phyloP scores from a whole-genome alignment of 371 early-diverging fungal species.

The Mucor piriformis region DNA sequence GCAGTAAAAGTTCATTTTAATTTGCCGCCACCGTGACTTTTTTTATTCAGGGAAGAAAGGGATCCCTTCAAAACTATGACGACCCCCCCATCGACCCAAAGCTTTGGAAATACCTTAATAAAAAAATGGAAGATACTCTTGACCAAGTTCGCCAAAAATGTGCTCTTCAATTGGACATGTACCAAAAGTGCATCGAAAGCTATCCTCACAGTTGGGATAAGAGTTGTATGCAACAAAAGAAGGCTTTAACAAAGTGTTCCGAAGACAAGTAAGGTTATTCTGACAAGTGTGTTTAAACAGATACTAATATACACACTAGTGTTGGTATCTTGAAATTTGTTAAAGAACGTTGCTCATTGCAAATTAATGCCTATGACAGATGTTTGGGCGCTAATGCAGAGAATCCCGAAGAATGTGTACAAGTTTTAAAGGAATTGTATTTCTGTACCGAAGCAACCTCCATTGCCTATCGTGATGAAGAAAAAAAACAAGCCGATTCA shows the following conservation, averaged over 20 bases:
- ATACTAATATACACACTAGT: conserved; percentile 27
- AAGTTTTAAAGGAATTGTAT: conserved; percentile 62
- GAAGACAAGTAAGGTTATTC: conserved; percentile 68
- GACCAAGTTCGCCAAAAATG: conserved; percentile 80
- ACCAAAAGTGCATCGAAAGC: conserved; percentile 77
- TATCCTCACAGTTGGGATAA: conserved; percentile 76
- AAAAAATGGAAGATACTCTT: conserved; percentile 69
- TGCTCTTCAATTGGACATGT: conserved; percentile 74
- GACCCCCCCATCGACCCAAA: background rate
- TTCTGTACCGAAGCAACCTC: conserved; percentile 66
- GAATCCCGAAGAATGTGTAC: conserved; percentile 68
- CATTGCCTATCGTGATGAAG: conserved; percentile 38
- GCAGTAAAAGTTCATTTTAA: background rate
- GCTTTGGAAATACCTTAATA: no score
- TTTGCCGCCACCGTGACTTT: background rate
- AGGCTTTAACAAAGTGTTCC: conserved; percentile 78
- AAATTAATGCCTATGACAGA: conserved; percentile 68
- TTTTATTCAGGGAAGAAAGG: background rate
- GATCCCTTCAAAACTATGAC: background rate
- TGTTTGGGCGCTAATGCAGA: conserved; percentile 67
- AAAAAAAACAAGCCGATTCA: conserved; percentile 15
- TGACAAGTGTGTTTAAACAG: background rate
- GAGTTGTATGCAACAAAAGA: conserved; percentile 70
- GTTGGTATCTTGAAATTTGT: conserved; percentile 72
- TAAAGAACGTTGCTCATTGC: conserved; percentile 69